These are phyloP conservation scores for Fremontodendron californicum DNA, from an alignment of 345 rosid genomes.

Conservation along the genomic window DNA sequence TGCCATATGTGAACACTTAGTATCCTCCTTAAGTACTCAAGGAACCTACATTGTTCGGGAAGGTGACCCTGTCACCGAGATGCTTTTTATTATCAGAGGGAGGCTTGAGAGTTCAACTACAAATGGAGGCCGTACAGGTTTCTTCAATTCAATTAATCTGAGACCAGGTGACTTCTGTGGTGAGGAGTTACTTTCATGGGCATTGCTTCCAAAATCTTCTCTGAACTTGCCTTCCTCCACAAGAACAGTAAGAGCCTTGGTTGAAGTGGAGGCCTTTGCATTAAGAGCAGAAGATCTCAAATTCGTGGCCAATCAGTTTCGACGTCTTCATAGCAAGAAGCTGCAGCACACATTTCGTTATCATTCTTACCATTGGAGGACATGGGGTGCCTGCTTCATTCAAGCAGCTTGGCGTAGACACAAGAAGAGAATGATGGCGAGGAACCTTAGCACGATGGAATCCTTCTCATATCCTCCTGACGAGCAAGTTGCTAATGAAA, in stretches of 20 bases:
- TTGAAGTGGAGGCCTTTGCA: slow-evolving; percentile 65
- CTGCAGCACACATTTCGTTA: slow-evolving; percentile 58
- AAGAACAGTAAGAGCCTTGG: slow-evolving; percentile 50
- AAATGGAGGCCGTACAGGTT: slow-evolving; percentile 61
- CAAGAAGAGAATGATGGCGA: slow-evolving; percentile 42
- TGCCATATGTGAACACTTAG: slow-evolving; percentile 58
- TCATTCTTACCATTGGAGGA: slow-evolving; percentile 65
- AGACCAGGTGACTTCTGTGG: slow-evolving; percentile 63
- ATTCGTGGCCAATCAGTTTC: slow-evolving; percentile 59
- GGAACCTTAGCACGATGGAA: slow-evolving; percentile 38
- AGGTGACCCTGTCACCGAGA: slow-evolving; percentile 60
- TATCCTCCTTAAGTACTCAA: slow-evolving; percentile 51
- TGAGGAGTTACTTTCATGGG: slow-evolving; percentile 69
- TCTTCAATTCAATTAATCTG: slow-evolving; percentile 51
- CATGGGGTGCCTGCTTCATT: slow-evolving; percentile 69
- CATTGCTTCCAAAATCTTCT: slow-evolving; percentile 50
- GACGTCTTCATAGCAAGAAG: slow-evolving; percentile 65
- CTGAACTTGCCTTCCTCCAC: slow-evolving; percentile 56
- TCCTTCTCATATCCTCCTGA: slow-evolving; percentile 32
- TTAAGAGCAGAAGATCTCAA: slow-evolving; percentile 59
- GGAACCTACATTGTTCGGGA: slow-evolving; percentile 59
- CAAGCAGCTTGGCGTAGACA: slow-evolving; percentile 59
- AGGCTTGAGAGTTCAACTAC: slow-evolving; percentile 60
- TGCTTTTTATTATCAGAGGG: slow-evolving; percentile 59
- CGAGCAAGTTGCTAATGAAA: slow-evolving; percentile 24